Evolutionary conservation across 1,284 basidiomycete species (phyloP).

Genomic region (Vanrija sp.): DNA sequence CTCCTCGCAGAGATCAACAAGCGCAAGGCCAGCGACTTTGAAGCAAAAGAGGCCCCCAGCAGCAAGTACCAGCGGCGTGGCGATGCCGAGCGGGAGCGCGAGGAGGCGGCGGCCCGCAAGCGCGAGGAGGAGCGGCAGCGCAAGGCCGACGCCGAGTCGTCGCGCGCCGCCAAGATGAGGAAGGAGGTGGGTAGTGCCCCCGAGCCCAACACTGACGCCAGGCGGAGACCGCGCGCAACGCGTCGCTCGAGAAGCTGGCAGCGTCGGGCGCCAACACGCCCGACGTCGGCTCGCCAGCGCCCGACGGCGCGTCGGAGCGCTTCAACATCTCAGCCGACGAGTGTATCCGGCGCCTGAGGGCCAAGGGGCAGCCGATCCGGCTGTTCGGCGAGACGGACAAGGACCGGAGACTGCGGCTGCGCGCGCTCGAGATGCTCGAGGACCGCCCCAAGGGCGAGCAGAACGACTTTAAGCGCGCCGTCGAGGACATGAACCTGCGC

Average conservation of each 20-base stretch:
- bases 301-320: slow-evolving; percentile 38
- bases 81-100: slow-evolving; percentile 61
- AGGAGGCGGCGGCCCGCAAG: slow-evolving; percentile 46
- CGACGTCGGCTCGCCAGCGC: slow-evolving; percentile 32
- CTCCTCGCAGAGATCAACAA: slow-evolving; percentile 74
- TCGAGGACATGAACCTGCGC: slow-evolving; percentile 66
- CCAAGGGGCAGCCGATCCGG: slow-evolving; percentile 89
- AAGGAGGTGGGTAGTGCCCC: slow-evolving; percentile 39
- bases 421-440: slow-evolving; percentile 90
- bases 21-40: slow-evolving; percentile 65
- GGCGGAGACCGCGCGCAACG: slow-evolving; percentile 27
- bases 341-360: slow-evolving; percentile 77
- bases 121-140: slow-evolving; percentile 42
- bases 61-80: slow-evolving; percentile 83
- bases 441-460: slow-evolving; percentile 61
- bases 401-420: slow-evolving; percentile 79
- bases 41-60: slow-evolving; percentile 53
- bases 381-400: slow-evolving; percentile 94
- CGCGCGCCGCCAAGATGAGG: slow-evolving; percentile 23
- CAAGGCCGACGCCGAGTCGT: slow-evolving; percentile 44
- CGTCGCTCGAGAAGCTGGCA: slow-evolving; percentile 24
- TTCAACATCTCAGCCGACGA: slow-evolving; percentile 95
- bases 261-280: slow-evolving; percentile 16
- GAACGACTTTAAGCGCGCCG: slow-evolving; percentile 90
- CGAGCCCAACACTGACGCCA: slow-evolving; percentile 3